Conservation (phyloP, 441 rosid species). For the Pelargonium cotyledonis region DNA sequence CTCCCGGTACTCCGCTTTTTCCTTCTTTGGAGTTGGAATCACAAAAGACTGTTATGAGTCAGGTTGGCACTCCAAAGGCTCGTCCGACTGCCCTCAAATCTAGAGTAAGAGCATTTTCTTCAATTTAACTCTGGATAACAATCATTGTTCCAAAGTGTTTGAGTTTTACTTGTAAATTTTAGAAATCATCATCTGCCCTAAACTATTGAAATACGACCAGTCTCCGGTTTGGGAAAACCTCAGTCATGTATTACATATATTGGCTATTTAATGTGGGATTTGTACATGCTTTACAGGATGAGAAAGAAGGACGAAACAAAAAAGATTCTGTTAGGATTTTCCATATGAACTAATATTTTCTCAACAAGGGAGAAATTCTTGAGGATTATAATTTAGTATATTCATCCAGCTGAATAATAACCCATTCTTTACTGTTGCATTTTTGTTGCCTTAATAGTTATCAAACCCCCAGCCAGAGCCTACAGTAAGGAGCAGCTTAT, state of each 20-base stretch:
- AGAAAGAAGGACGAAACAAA: background rate
- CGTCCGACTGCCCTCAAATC: slow-evolving; percentile 57
- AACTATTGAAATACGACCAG: no score
- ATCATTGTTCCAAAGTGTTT: slow-evolving; percentile 1
- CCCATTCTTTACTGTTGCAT: background rate
- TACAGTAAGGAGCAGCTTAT: slow-evolving; percentile 48
- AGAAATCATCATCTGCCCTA: no score
- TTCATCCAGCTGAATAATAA: slow-evolving; percentile 2
- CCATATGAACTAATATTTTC: background rate
- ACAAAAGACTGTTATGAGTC: slow-evolving; percentile 59
- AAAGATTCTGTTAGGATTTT: background rate
- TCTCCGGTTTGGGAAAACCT: background rate
- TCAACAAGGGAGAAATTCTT: background rate
- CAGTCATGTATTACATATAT: background rate
- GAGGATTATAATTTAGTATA: background rate
- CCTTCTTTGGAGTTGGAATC: slow-evolving; percentile 95
- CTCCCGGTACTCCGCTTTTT: slow-evolving; percentile 96
- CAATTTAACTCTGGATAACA: slow-evolving; percentile 7
- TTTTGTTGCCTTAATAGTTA: slow-evolving; percentile 39
- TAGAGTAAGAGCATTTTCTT: slow-evolving; percentile 51
- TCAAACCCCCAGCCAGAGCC: slow-evolving; percentile 60
- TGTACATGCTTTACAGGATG: background rate
- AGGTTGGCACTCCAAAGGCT: slow-evolving; percentile 57
- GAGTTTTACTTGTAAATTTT: background rate
- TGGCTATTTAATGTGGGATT: background rate